Evolutionary conservation across 768 basidiomycete genomes (phyloP), one percentile per base, ranked within the genome.

Genomic region (Collybiopsis luxurians): DNA sequence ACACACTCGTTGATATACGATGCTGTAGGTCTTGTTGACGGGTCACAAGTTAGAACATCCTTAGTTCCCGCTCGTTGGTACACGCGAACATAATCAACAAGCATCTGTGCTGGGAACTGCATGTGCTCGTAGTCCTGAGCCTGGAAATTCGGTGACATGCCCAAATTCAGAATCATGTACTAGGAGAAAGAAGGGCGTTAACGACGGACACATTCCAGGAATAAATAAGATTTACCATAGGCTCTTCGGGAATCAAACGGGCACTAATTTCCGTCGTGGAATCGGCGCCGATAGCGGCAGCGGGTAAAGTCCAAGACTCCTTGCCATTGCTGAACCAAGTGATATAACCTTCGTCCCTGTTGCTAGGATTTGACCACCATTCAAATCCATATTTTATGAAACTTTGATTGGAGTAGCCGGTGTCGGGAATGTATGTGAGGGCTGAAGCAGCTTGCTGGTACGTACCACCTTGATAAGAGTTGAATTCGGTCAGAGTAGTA

Each of bases 51-150:
- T 34, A 92, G 63, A 10, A 82, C 86, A 54, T 87, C 76, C 61
- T 82, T 72, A n/a, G 82, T 67, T 9, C 87, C 93, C 21, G 83
- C 67, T 34, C 87, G 83, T 73, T 97, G 95, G 63, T 93, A 92
- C 51, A 95, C 80, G 36, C 93, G 85, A 23, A 99, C 81, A 63
- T 97, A 98, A 70, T 98, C 96, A 60, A 98, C 73, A 58, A 81
- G 83, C 90, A 96, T 90, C 58, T 79, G 73, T 6, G 81, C 76
- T 0, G 95, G 96, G 78, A 94, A 96, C 46, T 69, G 64, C 53
- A 98, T 74, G 64, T 92, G 75, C 61, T 75, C 75, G 64, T 78
- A 93, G 69, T 95, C 86, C 56, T 84, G 83, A 48, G 69, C 62
- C 65, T 94, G 90, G 78, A 95, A 94, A 39, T 78, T 77, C 2